phyloP scores from a whole-genome alignment of 2,329 filamentous ascomycete genomes.

The Cladosporium sp. region DNA sequence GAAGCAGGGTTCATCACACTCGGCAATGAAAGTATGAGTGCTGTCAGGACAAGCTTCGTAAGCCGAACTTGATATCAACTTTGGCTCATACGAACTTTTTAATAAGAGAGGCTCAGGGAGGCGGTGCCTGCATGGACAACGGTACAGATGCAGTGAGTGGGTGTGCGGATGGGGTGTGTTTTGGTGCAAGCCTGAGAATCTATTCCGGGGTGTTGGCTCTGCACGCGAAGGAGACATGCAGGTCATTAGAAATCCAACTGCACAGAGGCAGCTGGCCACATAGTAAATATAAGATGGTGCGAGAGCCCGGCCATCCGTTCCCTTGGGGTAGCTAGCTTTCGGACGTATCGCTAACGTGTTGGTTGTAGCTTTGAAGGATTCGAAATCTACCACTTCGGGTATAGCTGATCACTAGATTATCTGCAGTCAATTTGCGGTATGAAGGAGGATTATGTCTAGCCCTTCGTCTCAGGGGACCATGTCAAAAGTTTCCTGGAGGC shows the following conservation, averaged over 20 bases:
- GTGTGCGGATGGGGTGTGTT: too few species aligned
- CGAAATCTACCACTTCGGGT: not conserved
- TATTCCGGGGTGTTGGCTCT: not conserved
- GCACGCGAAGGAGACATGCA: not conserved
- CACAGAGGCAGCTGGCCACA: not conserved
- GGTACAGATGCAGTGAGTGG: too few species aligned
- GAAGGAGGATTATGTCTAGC: not conserved
- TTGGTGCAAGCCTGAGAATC: too few species aligned
- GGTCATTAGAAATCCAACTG: not conserved
- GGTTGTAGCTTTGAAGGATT: conserved; percentile 1
- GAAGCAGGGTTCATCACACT: conserved; percentile 1
- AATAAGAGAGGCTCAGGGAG: not conserved
- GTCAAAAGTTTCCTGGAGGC: conserved; percentile 3
- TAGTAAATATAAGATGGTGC: not conserved
- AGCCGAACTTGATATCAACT: conserved; percentile 7
- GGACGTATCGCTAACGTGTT: conserved; percentile 1
- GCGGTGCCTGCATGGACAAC: too few species aligned
- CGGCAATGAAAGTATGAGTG: not conserved
- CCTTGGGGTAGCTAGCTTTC: not conserved
- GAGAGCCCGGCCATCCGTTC: not conserved
- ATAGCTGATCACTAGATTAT: conserved; percentile 6
- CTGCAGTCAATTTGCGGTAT: not conserved
- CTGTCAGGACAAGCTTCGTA: not conserved
- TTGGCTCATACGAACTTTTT: not conserved
- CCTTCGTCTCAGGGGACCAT: not conserved